Percentiles rank a stretch among this genome's conserved stretches.
Conservation (phyloP, 2,329 filamentous ascomycete genomes). For the Beauveria varroae region DNA sequence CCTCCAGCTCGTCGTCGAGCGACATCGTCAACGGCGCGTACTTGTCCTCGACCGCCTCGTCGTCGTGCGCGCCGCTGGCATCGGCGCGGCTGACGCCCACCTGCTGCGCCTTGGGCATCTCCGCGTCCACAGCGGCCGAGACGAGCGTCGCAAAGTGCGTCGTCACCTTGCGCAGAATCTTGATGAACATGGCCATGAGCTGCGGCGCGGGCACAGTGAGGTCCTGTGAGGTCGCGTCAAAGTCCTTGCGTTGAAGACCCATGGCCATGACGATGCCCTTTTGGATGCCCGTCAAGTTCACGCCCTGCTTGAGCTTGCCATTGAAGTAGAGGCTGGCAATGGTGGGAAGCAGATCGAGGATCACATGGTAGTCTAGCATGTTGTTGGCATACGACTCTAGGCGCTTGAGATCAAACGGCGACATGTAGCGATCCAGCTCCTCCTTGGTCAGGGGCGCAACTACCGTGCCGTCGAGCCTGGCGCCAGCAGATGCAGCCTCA, state of each 20-base stretch:
- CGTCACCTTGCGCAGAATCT: conserved; percentile 83
- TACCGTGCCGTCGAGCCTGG: conserved; percentile 51
- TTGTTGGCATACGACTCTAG: conserved; percentile 94
- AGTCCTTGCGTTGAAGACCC: conserved; percentile 81
- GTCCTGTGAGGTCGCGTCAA: conserved; percentile 75
- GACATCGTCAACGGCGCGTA: conserved; percentile 64
- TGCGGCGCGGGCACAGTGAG: conserved; percentile 67
- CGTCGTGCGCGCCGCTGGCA: conserved; percentile 58
- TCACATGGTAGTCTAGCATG: conserved; percentile 95
- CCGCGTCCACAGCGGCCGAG: conserved; percentile 62
- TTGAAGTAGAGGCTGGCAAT: conserved; percentile 82
- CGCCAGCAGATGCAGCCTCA: conserved; percentile 70
- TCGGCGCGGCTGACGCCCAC: conserved; percentile 53
- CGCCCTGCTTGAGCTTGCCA: conserved; percentile 57
- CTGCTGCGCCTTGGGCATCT: conserved; percentile 51
- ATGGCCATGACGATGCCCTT: conserved; percentile 82
- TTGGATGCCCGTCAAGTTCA: conserved; percentile 76
- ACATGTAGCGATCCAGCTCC: conserved; percentile 71
- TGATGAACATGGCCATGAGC: conserved; percentile 93
- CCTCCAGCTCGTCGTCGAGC: conserved; percentile 75
- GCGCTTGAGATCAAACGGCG: conserved; percentile 90
- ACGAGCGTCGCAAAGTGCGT: conserved; percentile 69
- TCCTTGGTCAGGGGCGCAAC: conserved; percentile 56
- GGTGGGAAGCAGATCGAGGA: conserved; percentile 81
- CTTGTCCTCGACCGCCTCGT: conserved; percentile 56